Base-by-base conservation (phyloP, 73 alveolate species). In the Uronychia setigera region DNA sequence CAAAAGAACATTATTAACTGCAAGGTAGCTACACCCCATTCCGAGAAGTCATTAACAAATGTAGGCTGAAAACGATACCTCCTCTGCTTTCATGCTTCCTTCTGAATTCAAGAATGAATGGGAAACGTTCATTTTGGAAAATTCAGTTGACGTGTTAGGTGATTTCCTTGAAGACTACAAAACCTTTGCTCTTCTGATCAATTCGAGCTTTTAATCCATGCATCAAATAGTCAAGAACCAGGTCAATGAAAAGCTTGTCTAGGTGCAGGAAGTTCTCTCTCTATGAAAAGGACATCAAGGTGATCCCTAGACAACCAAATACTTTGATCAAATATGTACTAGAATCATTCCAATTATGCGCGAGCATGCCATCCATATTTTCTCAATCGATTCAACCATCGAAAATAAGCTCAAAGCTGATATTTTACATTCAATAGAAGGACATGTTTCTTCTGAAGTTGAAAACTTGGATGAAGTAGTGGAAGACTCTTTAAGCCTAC, bases 21-120 rank as follows among this genome's bases (percentile, higher is more conserved):
- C n/a, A n/a, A n/a, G n/a, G n/a, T n/a, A n/a, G n/a, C n/a, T n/a
- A n/a, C n/a, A n/a, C n/a, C n/a, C n/a, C n/a, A n/a, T n/a, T n/a
- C n/a, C n/a, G n/a, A n/a, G n/a, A n/a, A n/a, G n/a, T n/a, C n/a
- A n/a, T n/a, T n/a, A n/a, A n/a, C n/a, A n/a, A n/a, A n/a, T n/a
- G n/a, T n/a, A 86, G 60, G 80, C 57, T n/a, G 28, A 80, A 29
- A 86, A 86, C 58, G 81, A 86, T 80, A 86, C 93, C 0, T 86
- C 93, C 29, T 86, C 93, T 1, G 57, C 80, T 14, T 83, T 81
- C 35, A 29, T 59, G 26, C 58, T 86, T 19, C 93, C 93, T 35
- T 76, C 88, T 34, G 93, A 86, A 1, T 86, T 86, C 58, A 86
- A 86, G 81, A 86, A 82, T 32, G 35, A 46, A 25, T 86, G 93